Percentiles rank a stretch among this genome's conserved stretches.
These are phyloP conservation scores for Euphrasia confusa DNA, from an alignment of 257 asterid genomes.

Conservation along the genomic window DNA sequence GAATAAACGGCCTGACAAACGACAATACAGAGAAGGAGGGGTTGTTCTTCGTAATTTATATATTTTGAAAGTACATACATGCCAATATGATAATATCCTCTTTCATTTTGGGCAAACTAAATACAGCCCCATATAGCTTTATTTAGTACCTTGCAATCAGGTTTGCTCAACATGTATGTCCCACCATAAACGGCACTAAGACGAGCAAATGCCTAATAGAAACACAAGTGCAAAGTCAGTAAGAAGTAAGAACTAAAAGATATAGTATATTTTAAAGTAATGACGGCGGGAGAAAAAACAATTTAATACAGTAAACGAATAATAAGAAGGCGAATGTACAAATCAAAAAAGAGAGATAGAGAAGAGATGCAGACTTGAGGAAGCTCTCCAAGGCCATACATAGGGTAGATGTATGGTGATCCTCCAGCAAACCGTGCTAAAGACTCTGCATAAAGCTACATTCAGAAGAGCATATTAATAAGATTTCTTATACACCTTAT, in stretches of 20 bases:
- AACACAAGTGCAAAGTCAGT: constrained; percentile 14
- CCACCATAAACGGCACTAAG: constrained; percentile 99
- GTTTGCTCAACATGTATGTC: constrained; percentile 93
- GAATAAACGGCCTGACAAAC: neutral
- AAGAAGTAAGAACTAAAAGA: constrained; percentile 6
- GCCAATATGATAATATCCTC: neutral
- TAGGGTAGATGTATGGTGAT: constrained; percentile 92
- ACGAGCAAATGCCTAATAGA: constrained; percentile 86
- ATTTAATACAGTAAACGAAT: neutral
- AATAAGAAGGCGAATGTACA: constrained; percentile 4
- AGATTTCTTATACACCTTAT: constrained; percentile 7
- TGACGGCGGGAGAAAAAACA: neutral
- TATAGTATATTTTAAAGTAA: neutral
- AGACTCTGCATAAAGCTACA: constrained; percentile 87
- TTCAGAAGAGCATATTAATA: constrained; percentile 21
- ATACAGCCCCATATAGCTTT: neutral
- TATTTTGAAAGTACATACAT: neutral
- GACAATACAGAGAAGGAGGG: neutral
- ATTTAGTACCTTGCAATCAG: constrained; percentile 77
- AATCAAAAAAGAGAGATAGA: neutral
- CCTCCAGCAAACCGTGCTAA: constrained; percentile 95
- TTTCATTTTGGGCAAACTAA: constrained; percentile 2
- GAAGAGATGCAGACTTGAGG: constrained; percentile 64
- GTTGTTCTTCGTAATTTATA: neutral
- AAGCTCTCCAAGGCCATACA: constrained; percentile 96